These are phyloP conservation scores for Leccinum imitatum DNA, from an alignment of 768 basidiomycete genomes.

Conservation along the genomic window DNA sequence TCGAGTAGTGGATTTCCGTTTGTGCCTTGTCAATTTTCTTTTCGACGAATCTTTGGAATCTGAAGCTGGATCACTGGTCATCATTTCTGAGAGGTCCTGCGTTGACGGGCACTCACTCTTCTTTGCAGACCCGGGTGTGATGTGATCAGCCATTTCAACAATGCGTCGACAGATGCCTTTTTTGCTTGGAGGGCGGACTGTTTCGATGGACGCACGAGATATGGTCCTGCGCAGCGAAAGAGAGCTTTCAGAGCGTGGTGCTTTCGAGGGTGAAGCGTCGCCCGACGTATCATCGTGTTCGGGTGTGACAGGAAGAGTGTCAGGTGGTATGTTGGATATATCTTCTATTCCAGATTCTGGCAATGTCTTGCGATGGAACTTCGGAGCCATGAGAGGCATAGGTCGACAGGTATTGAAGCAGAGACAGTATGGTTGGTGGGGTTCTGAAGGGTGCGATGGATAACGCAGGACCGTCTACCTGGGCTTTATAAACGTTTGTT, in stretches of 20 bases:
- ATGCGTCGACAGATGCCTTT: slow-evolving; percentile 18
- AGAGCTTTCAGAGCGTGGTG: slow-evolving; percentile 3
- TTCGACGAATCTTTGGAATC: neutral
- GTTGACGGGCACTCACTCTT: neutral
- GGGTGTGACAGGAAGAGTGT: neutral
- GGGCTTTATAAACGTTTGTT: slow-evolving; percentile 1
- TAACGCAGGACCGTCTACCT: neutral
- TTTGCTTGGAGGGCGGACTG: slow-evolving; percentile 1
- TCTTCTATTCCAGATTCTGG: slow-evolving; percentile 4
- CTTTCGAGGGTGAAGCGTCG: neutral
- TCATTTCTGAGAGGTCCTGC: neutral
- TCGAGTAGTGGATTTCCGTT: too few species aligned
- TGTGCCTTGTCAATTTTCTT: too few species aligned
- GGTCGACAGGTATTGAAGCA: neutral
- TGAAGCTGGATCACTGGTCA: neutral
- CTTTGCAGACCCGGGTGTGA: slow-evolving; percentile 8
- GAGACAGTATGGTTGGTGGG: neutral
- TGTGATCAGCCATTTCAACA: slow-evolving; percentile 7
- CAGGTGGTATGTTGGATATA: neutral
- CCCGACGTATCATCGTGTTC: neutral
- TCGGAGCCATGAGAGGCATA: neutral
- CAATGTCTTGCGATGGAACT: neutral
- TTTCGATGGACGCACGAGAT: slow-evolving; percentile 21
- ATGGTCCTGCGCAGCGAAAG: slow-evolving; percentile 17
- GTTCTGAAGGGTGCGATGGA: neutral